A percentile compares a stretch with the other conserved stretches of the same genome.
Evolutionary conservation across 2,329 filamentous ascomycete genomes (phyloP).

Genomic region (Gnomoniopsis smithogilvyi): DNA sequence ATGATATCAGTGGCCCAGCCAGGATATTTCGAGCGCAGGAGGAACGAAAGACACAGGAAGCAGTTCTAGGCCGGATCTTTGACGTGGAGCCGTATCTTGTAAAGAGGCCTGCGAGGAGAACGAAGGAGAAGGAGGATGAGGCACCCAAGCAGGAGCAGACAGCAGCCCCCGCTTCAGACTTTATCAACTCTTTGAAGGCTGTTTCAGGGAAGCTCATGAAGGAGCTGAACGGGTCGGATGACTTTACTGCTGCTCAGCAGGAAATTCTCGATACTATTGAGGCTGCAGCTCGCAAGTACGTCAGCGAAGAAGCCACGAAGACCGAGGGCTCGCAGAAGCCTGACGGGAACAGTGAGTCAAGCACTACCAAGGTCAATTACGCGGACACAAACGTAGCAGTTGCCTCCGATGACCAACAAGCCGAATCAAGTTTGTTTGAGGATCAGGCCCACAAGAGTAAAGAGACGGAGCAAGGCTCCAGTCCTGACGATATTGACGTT

Average conservation of each 20-base stretch:
- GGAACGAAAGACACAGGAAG: slow-evolving; percentile 53
- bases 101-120: slow-evolving; percentile 32
- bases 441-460: slow-evolving; percentile 20
- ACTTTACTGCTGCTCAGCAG: slow-evolving; percentile 33
- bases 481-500: slow-evolving; percentile 49
- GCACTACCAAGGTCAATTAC: not conserved
- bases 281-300: slow-evolving; percentile 48
- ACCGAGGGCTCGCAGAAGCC: slow-evolving; percentile 12
- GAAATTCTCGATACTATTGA: slow-evolving; percentile 49
- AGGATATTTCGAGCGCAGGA: slow-evolving; percentile 48
- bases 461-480: slow-evolving; percentile 26
- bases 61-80: slow-evolving; percentile 50
- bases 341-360: slow-evolving; percentile 11
- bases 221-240: slow-evolving; percentile 34
- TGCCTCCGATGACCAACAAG: slow-evolving; percentile 1
- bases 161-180: slow-evolving; percentile 26
- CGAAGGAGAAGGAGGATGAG: slow-evolving; percentile 23
- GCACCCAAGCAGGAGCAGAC: slow-evolving; percentile 20
- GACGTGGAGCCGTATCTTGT: slow-evolving; percentile 41
- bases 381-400: slow-evolving; percentile 3
- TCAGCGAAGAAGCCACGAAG: slow-evolving; percentile 36
- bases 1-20: slow-evolving; percentile 39
- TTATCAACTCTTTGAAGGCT: slow-evolving; percentile 36
- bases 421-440: slow-evolving; percentile 23
- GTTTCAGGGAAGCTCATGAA: slow-evolving; percentile 42